Conservation (phyloP, 352 stramenopile genomes). For the Globisporangium echinulatum region DNA sequence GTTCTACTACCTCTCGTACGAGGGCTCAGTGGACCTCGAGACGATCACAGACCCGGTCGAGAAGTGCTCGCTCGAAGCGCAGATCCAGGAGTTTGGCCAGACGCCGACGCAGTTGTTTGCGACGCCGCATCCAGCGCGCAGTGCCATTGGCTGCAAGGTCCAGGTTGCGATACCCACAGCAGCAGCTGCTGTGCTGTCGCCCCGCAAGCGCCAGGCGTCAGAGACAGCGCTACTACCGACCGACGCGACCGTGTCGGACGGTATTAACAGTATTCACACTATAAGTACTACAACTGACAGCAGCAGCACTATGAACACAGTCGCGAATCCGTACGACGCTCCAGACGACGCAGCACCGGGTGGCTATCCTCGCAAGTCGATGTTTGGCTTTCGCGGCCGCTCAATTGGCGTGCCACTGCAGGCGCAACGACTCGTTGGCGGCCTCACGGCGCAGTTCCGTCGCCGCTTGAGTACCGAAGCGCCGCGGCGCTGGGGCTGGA, state of each 20-base stretch:
- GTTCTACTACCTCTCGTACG: conserved; percentile 88
- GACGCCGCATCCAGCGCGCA: conserved; percentile 59
- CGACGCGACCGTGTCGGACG: not conserved
- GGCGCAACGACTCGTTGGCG: conserved; percentile 66
- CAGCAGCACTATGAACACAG: conserved; percentile 2
- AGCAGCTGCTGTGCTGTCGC: conserved; percentile 29
- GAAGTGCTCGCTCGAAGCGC: conserved; percentile 89
- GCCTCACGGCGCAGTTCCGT: conserved; percentile 67
- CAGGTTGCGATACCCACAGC: conserved; percentile 33
- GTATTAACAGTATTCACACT: not conserved
- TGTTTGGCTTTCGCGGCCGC: conserved; percentile 67
- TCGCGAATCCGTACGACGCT: conserved; percentile 15
- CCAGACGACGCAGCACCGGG: conserved; percentile 19
- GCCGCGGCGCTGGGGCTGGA: conserved; percentile 65
- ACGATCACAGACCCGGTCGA: conserved; percentile 87
- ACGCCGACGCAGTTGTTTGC: conserved; percentile 78
- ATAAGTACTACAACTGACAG: not conserved
- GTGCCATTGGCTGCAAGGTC: conserved; percentile 39
- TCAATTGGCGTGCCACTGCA: conserved; percentile 66
- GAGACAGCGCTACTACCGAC: conserved; percentile 1
- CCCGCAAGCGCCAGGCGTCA: conserved; percentile 17
- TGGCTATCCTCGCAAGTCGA: conserved; percentile 33
- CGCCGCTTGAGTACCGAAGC: conserved; percentile 69
- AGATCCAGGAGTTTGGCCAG: conserved; percentile 92
- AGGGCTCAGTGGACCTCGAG: conserved; percentile 82